Evolutionary conservation across 192 early-diverging fungal species (phyloP), one percentile per base, ranked within the genome.

Genomic region (Helicostylum pulchrum): DNA sequence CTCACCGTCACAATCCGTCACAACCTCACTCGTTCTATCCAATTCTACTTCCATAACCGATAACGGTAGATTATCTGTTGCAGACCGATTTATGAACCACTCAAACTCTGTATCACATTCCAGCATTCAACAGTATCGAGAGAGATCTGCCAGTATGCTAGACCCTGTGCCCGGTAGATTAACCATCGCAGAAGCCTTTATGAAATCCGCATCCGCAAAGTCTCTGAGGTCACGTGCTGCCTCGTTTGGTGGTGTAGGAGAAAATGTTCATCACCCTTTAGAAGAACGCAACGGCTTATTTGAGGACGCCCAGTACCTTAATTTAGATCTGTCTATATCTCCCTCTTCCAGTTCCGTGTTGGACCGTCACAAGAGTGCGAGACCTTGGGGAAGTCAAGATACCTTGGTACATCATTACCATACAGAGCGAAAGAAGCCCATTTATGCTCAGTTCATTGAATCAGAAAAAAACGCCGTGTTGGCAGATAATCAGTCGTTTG

Each of bases 371-470:
- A 47, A 26, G 12, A 17, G 7, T 19, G 0, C 30, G n/a, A 62
- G 61, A 7, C 68, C 68, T 8, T 70, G 52, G 52, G 68, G 61
- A 7, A 70, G 68, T 4, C 68, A 70, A 39, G 68, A 70, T 12
- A 70, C 68, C 0, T 51, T 70, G 4, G 68, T 70, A 7, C 53
- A 57, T 23, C 19, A 44, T 48, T 53, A 66, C 15, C 43, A 53
- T 39, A 6, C 36, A 39, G 36, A 39, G 9, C 36, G 7, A 39
- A 66, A 57, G 47, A 57, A 56, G 21, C 62, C 62, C 20, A 64
- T 64, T 26, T 64, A 64, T 43, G 49, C 62, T 10, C 48, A 64
- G 10, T 64, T 64, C 44, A 45, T 53, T 39, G 62, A 64, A 30
- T 21, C 51, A 3, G 62, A 51, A 31, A 64, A 64, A 30, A 34